Conservation (phyloP, 441 rosid species). For the Eruca vesicaria region DNA sequence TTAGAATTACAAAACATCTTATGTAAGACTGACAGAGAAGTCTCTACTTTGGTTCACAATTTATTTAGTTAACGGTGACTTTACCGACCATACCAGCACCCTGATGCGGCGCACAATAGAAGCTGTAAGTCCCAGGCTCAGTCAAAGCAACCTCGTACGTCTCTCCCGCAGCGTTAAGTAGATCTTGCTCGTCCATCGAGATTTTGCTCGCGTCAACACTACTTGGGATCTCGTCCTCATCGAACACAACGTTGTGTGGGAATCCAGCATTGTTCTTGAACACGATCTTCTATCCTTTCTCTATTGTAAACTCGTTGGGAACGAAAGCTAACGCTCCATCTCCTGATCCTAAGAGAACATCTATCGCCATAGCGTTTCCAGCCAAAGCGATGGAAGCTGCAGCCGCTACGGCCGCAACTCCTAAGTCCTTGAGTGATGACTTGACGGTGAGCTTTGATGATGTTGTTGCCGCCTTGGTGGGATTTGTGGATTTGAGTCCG, state of each 20-base stretch:
- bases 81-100: slow-evolving; percentile 97
- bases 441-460: slow-evolving; percentile 15
- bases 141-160: slow-evolving; percentile 61
- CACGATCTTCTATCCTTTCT: background rate
- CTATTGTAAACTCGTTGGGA: background rate
- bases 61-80: slow-evolving; percentile 68
- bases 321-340: background rate
- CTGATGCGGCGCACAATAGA: slow-evolving; percentile 95
- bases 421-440: background rate
- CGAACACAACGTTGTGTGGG: background rate
- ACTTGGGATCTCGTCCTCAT: background rate
- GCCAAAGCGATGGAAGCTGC: background rate
- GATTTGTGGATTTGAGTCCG: slow-evolving; percentile 57
- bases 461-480: slow-evolving; percentile 23
- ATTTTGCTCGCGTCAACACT: background rate
- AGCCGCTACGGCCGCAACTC: background rate
- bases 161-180: slow-evolving; percentile 75
- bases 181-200: slow-evolving; percentile 11
- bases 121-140: slow-evolving; percentile 70
- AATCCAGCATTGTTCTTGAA: background rate
- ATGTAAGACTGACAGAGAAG: slow-evolving; percentile 14
- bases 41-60: background rate
- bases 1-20: slow-evolving; percentile 7
- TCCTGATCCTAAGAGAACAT: background rate
- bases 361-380: background rate